A percentile compares a stretch with the other conserved stretches of the same genome.
phyloP scores from a whole-genome alignment of 2,329 filamentous ascomycete genomes.

The Ilyonectria mors-panacis region DNA sequence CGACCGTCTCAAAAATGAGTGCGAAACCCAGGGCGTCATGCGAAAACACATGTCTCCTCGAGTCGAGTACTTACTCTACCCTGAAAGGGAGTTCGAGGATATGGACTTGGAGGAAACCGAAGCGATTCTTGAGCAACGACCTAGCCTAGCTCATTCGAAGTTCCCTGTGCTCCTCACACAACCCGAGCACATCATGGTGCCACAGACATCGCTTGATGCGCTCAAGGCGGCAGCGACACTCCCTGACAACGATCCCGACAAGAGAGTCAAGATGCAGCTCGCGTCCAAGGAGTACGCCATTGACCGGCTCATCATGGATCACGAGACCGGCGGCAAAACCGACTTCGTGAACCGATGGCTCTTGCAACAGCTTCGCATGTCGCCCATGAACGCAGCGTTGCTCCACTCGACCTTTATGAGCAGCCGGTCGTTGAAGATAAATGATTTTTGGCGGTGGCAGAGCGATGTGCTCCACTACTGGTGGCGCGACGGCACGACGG shows the following conservation, averaged over 20 bases:
- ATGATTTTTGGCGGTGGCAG: conserved; percentile 54
- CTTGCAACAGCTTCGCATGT: conserved; percentile 64
- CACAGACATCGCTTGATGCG: conserved; percentile 59
- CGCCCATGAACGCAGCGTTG: conserved; percentile 61
- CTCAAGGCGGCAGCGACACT: conserved; percentile 57
- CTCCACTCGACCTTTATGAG: conserved; percentile 56
- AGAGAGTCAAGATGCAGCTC: conserved; percentile 53
- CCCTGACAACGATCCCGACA: conserved; percentile 54
- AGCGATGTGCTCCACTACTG: conserved; percentile 57
- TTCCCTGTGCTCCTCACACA: conserved; percentile 66
- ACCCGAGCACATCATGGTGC: conserved; percentile 62
- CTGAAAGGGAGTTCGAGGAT: conserved; percentile 56
- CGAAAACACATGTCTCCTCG: conserved; percentile 58
- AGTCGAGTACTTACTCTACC: conserved; percentile 59
- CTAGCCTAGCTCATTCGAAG: conserved; percentile 55
- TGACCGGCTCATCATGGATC: conserved; percentile 57
- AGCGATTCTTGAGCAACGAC: conserved; percentile 40
- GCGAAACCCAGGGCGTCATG: conserved; percentile 59
- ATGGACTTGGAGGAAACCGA: conserved; percentile 56
- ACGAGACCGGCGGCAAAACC: conserved; percentile 55
- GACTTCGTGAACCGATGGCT: conserved; percentile 68
- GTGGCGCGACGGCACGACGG: conserved; percentile 51
- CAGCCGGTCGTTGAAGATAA: conserved; percentile 50
- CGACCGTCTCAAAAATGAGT: conserved; percentile 55
- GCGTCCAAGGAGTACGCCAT: conserved; percentile 66